Base-by-base conservation (phyloP, 495 filamentous ascomycete genomes). In the Aspergillus campestris region DNA sequence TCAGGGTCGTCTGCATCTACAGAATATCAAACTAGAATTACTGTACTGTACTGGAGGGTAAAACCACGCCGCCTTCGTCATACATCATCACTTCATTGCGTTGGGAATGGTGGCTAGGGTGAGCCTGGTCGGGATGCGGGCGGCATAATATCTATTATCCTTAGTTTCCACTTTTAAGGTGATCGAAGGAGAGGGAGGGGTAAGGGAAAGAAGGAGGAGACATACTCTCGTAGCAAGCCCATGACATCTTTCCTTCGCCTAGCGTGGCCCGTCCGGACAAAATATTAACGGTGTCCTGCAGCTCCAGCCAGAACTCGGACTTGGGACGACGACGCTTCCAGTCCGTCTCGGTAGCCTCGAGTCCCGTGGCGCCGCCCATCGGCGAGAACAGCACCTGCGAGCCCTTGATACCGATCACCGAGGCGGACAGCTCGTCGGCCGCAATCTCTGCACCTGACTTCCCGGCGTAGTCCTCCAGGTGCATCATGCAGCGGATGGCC, bases 321-420 rank as follows among this genome's bases (percentile, higher is more conserved):
- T 81, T 89, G 18, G 94, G 94, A 36, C 94, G 75, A 38, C 94
- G 72, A 54, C 89, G 84, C 47, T 77, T 73, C 94, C 94, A 99
- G 69, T 97, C 89, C 11, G 94, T 99, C 59, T 92, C 89, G 15
- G 82, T 80, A 37, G 74, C 78, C 63, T 96, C 92, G 32, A 85
- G 62, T 24, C 84, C 69, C 39, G 80, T 70, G 7, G 71, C 62
- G 1, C 70, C 70, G 28, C 69, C 70, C 80, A 97, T 86, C 0
- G 86, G 70, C 8, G 80, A 84, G 65, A 97, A 94, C 7, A 89
- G 79, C 8, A 99, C 87, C 47, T 82, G 83, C 0, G 89, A 88
- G 8, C 94, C 89, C 62, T 85, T 83, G 65, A 97, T 86, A 12
- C 92, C 94, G 55, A 99, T 99, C 34, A 97, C 87, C 1, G 80